Percentiles rank a stretch among this genome's conserved stretches.
phyloP scores from a whole-genome alignment of 2,329 filamentous ascomycete species.

The Madurella mycetomatis region DNA sequence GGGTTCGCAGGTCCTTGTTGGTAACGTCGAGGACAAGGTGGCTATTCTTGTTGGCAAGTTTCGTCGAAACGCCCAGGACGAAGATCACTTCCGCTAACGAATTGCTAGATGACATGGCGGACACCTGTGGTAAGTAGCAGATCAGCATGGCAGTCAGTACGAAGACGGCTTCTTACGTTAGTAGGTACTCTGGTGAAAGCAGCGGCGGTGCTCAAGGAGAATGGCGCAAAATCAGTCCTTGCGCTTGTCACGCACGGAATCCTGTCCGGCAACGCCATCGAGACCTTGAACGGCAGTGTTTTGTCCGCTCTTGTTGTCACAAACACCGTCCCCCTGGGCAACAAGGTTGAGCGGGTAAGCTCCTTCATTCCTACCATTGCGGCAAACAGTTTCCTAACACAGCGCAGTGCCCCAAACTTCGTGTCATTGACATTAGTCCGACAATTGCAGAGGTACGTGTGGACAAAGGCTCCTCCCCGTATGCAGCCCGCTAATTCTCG shows the following conservation, averaged over 20 bases:
- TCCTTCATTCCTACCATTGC: conserved; percentile 19
- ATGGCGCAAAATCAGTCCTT: conserved; percentile 82
- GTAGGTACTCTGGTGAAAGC: conserved; percentile 61
- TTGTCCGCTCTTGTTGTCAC: conserved; percentile 77
- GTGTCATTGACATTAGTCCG: conserved; percentile 87
- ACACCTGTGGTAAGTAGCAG: conserved; percentile 59
- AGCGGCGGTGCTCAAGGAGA: conserved; percentile 79
- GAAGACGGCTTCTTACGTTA: not conserved
- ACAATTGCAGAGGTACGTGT: conserved; percentile 60
- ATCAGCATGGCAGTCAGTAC: conserved; percentile 9
- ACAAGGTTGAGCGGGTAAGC: conserved; percentile 60
- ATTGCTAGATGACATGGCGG: conserved; percentile 79
- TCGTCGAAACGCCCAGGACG: too few relatives aligned
- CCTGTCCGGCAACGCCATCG: conserved; percentile 80
- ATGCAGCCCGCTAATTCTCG: conserved; percentile 4
- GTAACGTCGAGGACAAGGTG: conserved; percentile 83
- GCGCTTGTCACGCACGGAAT: conserved; percentile 96
- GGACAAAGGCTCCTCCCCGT: not conserved
- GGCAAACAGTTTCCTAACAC: conserved; percentile 3
- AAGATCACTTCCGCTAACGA: not conserved
- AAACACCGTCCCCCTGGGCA: conserved; percentile 77
- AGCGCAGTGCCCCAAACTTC: conserved; percentile 59
- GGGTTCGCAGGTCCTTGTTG: conserved; percentile 63
- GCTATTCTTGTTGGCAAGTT: conserved; percentile 71
- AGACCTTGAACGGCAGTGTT: conserved; percentile 72